These are phyloP conservation scores for Salvia splendens DNA, from an alignment of 257 asterid genomes.

Conservation along the genomic window DNA sequence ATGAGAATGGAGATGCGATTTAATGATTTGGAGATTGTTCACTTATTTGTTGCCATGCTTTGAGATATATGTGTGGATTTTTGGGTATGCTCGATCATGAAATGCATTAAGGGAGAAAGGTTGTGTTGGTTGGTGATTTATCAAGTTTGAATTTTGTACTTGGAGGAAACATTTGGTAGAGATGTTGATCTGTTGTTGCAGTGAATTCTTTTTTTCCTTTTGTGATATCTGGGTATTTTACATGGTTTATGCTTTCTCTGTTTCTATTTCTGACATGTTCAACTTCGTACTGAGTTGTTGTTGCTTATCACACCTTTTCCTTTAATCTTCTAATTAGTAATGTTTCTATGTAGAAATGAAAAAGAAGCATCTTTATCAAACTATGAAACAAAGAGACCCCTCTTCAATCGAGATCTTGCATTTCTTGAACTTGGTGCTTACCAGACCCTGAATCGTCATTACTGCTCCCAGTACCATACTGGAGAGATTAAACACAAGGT, in stretches of 20 bases:
- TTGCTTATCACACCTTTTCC: background rate
- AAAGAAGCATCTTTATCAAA: constrained; percentile 32
- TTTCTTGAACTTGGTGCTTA: constrained; percentile 32
- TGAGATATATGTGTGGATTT: background rate
- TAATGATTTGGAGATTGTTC: constrained; percentile 1
- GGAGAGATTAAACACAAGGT: constrained; percentile 51
- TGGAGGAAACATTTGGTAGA: background rate
- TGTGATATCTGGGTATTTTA: constrained; percentile 1
- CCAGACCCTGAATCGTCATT: constrained; percentile 29
- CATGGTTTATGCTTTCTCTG: constrained; percentile 3
- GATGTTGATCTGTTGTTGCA: constrained; percentile 3
- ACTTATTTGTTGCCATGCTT: constrained; percentile 10
- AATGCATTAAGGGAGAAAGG: background rate
- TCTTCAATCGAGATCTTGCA: constrained; percentile 36
- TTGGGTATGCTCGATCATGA: background rate
- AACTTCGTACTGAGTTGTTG: constrained; percentile 2
- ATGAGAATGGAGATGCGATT: no score
- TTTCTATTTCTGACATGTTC: constrained; percentile 5
- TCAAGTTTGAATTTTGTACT: background rate
- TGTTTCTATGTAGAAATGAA: constrained; percentile 33
- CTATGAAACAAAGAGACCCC: constrained; percentile 31
- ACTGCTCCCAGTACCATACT: constrained; percentile 40
- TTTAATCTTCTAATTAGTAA: constrained; percentile 26
- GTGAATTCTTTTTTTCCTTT: background rate
- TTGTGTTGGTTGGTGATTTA: background rate